These are phyloP conservation scores for Fusarium gaditjirri DNA, from an alignment of 2,329 filamentous ascomycete genomes.

Conservation along the genomic window DNA sequence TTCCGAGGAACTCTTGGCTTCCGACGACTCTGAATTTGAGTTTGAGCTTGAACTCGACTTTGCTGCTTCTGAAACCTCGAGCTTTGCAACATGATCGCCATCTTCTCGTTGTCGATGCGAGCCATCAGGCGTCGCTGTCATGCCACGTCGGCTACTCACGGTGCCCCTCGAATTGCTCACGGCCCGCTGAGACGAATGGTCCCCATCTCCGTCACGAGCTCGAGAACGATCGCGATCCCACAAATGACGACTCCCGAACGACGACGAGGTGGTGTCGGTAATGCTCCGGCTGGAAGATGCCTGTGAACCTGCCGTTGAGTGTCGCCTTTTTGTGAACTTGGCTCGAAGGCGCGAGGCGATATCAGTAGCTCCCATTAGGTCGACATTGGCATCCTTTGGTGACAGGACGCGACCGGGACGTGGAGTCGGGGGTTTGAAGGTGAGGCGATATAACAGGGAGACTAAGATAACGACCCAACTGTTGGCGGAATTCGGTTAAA, in stretches of 20 bases:
- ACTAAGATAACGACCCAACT: slow-evolving; percentile 23
- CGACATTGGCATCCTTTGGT: slow-evolving; percentile 30
- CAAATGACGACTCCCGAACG: slow-evolving; percentile 40
- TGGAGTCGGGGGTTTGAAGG: slow-evolving; percentile 15
- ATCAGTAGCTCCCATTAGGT: slow-evolving; percentile 55
- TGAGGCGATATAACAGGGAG: slow-evolving; percentile 13
- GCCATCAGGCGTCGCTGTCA: slow-evolving; percentile 31
- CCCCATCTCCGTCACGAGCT: slow-evolving; percentile 28
- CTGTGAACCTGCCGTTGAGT: slow-evolving; percentile 53
- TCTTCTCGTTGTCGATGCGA: slow-evolving; percentile 26
- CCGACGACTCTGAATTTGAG: not conserved
- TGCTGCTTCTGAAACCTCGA: slow-evolving; percentile 26
- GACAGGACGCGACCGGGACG: slow-evolving; percentile 19
- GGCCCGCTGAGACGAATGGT: slow-evolving; percentile 31
- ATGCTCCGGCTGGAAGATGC: slow-evolving; percentile 48
- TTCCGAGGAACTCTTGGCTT: slow-evolving; percentile 23
- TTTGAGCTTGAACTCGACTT: slow-evolving; percentile 19
- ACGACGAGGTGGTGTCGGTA: slow-evolving; percentile 30
- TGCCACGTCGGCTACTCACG: slow-evolving; percentile 30
- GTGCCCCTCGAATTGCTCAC: slow-evolving; percentile 39
- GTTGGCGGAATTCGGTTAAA: not conserved
- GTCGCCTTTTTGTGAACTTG: slow-evolving; percentile 56
- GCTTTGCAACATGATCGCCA: slow-evolving; percentile 16
- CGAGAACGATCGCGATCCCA: slow-evolving; percentile 42
- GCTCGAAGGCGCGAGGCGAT: slow-evolving; percentile 60